These are phyloP conservation scores for Rhodotorula sp. DNA, from an alignment of 1,284 basidiomycete species.

Conservation along the genomic window DNA sequence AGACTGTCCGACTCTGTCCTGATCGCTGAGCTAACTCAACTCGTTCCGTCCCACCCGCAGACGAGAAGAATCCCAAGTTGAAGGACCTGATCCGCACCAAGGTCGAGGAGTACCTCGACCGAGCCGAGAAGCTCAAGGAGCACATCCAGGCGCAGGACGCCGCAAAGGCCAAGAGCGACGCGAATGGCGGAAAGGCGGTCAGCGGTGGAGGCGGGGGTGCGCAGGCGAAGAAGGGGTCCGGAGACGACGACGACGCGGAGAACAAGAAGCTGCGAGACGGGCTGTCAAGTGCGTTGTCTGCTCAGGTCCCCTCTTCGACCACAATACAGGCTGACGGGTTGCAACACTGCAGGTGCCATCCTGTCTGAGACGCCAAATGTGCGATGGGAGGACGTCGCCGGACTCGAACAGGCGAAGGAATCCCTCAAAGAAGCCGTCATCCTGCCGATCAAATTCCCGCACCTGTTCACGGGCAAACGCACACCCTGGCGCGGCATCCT, in stretches of 20 bases:
- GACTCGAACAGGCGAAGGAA: slow-evolving; percentile 90
- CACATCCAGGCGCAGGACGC: slow-evolving; percentile 63
- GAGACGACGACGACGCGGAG: slow-evolving; percentile 82
- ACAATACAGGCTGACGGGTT: background rate
- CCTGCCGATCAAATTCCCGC: slow-evolving; percentile 96
- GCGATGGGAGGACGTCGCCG: slow-evolving; percentile 97
- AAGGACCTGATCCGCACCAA: slow-evolving; percentile 85
- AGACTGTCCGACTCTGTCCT: background rate
- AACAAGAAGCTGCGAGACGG: slow-evolving; percentile 91
- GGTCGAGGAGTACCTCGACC: slow-evolving; percentile 86
- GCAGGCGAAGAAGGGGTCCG: slow-evolving; percentile 53
- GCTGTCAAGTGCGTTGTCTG: slow-evolving; percentile 60
- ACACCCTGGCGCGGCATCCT: slow-evolving; percentile 96
- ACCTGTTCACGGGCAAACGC: slow-evolving; percentile 95
- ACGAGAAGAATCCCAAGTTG: slow-evolving; percentile 94
- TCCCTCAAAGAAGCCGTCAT: slow-evolving; percentile 98
- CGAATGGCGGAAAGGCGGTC: slow-evolving; percentile 69
- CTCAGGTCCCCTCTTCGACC: background rate
- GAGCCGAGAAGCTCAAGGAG: slow-evolving; percentile 90
- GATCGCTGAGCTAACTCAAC: background rate
- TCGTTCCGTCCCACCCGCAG: slow-evolving; percentile 53
- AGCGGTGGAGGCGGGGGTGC: slow-evolving; percentile 61
- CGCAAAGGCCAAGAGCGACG: slow-evolving; percentile 65
- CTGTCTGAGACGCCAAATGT: slow-evolving; percentile 93
- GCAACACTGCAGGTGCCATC: slow-evolving; percentile 66